phyloP scores from a whole-genome alignment of 2,329 filamentous ascomycete species.

The Botrytis pseudocinerea region DNA sequence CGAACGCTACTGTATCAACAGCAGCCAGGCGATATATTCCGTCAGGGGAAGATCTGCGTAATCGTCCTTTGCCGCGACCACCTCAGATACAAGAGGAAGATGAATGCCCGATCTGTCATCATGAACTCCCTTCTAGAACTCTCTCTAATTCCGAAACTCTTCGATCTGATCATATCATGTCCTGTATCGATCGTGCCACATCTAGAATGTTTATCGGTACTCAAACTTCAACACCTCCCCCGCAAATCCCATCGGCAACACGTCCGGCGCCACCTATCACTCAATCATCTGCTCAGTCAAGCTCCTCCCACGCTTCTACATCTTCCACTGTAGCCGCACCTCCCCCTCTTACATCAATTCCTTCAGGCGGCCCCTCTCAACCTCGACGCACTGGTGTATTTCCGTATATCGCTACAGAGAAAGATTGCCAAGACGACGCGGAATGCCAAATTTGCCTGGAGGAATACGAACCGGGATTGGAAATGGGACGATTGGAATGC shows the following conservation, averaged over 20 bases:
- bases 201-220: conserved; percentile 24
- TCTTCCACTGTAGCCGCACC: conserved; percentile 33
- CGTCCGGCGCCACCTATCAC: conserved; percentile 21
- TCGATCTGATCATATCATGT: conserved; percentile 59
- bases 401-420: conserved; percentile 64
- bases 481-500: conserved; percentile 67
- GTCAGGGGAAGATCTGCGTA: conserved; percentile 19
- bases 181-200: conserved; percentile 49
- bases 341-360: conserved; percentile 29
- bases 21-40: conserved; percentile 21
- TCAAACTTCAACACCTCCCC: conserved; percentile 23
- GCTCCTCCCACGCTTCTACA: conserved; percentile 30
- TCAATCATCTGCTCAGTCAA: conserved; percentile 31
- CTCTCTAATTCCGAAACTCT: conserved; percentile 55
- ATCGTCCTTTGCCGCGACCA: conserved; percentile 29
- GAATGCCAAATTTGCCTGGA: conserved; percentile 70
- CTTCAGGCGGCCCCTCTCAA: conserved; percentile 9
- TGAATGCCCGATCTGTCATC: conserved; percentile 75
- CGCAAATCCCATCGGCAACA: conserved; percentile 24
- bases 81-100: conserved; percentile 67
- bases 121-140: conserved; percentile 62
- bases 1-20: not conserved
- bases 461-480: conserved; percentile 61
- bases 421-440: conserved; percentile 66
- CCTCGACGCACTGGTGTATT: conserved; percentile 60